Conservation (phyloP, 495 filamentous ascomycete species). For the Lasiosphaeris hirsuta region DNA sequence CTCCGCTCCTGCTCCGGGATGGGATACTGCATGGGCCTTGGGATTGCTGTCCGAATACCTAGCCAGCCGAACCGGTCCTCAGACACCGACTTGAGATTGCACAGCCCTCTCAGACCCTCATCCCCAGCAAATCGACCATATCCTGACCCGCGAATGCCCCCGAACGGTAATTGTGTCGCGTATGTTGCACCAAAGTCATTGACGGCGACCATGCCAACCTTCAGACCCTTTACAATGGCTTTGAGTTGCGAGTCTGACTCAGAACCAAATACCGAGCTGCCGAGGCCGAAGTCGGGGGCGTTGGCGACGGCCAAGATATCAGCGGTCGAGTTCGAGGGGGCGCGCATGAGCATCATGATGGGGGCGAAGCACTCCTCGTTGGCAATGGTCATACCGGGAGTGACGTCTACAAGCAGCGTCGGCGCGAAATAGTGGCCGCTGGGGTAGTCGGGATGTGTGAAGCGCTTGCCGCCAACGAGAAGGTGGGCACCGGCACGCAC, state of each 20-base stretch:
- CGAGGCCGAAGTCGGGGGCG: constrained; percentile 71
- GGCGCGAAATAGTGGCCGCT: constrained; percentile 88
- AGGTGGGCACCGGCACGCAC: constrained; percentile 73
- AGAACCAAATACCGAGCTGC: constrained; percentile 77
- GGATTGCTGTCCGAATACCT: constrained; percentile 71
- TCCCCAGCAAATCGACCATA: constrained; percentile 92
- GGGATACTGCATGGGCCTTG: constrained; percentile 75
- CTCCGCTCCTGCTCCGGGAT: constrained; percentile 52
- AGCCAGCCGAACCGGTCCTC: constrained; percentile 63
- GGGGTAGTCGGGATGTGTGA: constrained; percentile 64
- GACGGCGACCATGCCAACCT: constrained; percentile 84
- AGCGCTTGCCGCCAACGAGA: constrained; percentile 74
- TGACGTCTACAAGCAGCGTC: constrained; percentile 85
- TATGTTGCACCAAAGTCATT: constrained; percentile 95
- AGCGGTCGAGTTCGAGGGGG: constrained; percentile 45
- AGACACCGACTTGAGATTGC: constrained; percentile 83
- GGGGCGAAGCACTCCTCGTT: constrained; percentile 91
- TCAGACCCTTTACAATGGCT: constrained; percentile 61
- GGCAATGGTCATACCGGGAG: constrained; percentile 73
- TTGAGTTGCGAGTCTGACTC: constrained; percentile 39
- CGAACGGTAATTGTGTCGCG: constrained; percentile 89
- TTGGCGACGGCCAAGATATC: constrained; percentile 72
- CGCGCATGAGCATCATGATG: constrained; percentile 77
- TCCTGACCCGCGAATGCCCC: constrained; percentile 79
- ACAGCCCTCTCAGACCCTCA: constrained; percentile 79